Evolutionary conservation across 2,329 filamentous ascomycete species (phyloP), one percentile per base, ranked within the genome.

Genomic region (Penicillium sp.): DNA sequence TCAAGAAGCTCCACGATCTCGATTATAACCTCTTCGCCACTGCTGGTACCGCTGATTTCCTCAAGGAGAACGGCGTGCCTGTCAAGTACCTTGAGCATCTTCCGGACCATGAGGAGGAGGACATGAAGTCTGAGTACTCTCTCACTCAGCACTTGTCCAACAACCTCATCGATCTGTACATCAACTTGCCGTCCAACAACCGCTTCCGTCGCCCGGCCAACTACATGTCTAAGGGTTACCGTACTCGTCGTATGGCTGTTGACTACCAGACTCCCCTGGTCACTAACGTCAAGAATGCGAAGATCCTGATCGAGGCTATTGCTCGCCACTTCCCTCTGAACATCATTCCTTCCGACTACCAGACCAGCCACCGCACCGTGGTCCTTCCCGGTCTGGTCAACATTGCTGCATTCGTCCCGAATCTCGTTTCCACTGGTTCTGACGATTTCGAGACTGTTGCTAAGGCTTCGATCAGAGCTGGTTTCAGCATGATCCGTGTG

Each of bases 281-380:
- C 17, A 99, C 94, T 53, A 99, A 99, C 68, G 94, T 99, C 75
- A 99, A 99, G 84, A 97, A 97, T 71, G 94, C 94, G 57, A 99
- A 97, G 82, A 90, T 99, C 57, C 78, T 99, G 49, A 88, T 99
- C 50, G 94, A 99, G 78, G 94, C 93, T 22, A 90, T 99, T 62
- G 87, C 91, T 54, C 87, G 93, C 56, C 88, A 95, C 73, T 96
- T 91, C 70, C 87, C 92, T 64, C 82, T 99, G 51, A 86, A 90
- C 36, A 86, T 99, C 55, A 85, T 86, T 70, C 88, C 86, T 62
- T 86, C 92, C 54, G 94, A 99, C 76, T 96, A 88, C 77, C 91
- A 96, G 79, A 93, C 91, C 44, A 97, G 94, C 76, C 88, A 92
- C 73, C 84, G 86, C 62, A 89, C 88, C 4, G 78, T 90, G 43